Conservation (phyloP, 1,284 basidiomycete genomes). For the Ceratobasidium sp. region DNA sequence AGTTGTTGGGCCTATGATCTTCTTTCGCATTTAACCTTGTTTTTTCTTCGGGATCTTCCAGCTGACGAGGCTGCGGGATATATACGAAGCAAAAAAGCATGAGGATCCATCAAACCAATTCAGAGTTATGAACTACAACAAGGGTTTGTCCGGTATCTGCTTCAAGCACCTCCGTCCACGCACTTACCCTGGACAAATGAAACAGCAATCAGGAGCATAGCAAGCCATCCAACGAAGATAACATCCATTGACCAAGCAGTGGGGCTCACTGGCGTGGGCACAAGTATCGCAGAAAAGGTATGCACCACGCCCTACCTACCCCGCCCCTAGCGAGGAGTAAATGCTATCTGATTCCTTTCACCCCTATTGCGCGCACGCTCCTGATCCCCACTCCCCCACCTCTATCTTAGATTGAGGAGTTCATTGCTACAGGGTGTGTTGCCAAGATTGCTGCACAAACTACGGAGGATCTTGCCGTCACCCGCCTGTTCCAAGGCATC, state of each 20-base stretch:
- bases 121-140: constrained; percentile 45
- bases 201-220: constrained; percentile 66
- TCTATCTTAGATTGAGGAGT: constrained; percentile 75
- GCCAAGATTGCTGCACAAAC: constrained; percentile 68
- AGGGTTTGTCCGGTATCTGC: constrained; percentile 13
- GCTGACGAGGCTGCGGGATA: constrained; percentile 39
- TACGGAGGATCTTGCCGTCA: constrained; percentile 67
- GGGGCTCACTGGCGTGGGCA: constrained; percentile 72
- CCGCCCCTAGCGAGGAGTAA: constrained; percentile 21
- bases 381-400: constrained; percentile 33
- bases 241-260: constrained; percentile 70
- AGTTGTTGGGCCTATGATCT: background rate
- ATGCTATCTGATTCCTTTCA: constrained; percentile 25
- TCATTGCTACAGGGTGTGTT: constrained; percentile 73
- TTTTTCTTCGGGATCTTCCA: constrained; percentile 35
- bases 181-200: background rate
- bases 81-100: constrained; percentile 45
- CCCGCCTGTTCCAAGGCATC: constrained; percentile 74
- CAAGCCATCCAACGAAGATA: constrained; percentile 69
- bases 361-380: constrained; percentile 36
- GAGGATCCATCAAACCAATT: constrained; percentile 46
- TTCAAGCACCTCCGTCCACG: background rate
- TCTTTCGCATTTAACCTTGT: constrained; percentile 34
- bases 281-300: constrained; percentile 80
- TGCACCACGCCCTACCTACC: constrained; percentile 42